Evolutionary conservation across 1,284 basidiomycete genomes (phyloP).

Genomic region (Cryptococcus neoformans): DNA sequence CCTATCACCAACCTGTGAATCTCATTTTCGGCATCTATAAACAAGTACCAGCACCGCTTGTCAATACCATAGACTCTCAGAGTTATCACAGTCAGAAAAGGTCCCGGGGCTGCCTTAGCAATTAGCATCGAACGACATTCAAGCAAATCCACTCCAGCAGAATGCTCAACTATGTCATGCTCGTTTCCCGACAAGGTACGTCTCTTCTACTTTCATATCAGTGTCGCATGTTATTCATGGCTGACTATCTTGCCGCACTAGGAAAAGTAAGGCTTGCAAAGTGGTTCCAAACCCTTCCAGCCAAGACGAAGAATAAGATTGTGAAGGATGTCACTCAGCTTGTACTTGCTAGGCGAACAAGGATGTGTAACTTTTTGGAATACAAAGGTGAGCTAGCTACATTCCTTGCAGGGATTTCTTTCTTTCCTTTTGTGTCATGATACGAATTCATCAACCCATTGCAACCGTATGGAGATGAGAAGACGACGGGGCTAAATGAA

Average conservation of each 20-base stretch:
- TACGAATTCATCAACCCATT: no score
- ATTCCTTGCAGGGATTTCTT: background rate
- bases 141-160: background rate
- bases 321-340: slow-evolving; percentile 99
- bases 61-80: no score
- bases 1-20: no score
- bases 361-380: slow-evolving; percentile 99
- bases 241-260: background rate
- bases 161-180: slow-evolving; percentile 85
- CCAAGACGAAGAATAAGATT: slow-evolving; percentile 95
- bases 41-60: no score
- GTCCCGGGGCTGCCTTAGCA: no score
- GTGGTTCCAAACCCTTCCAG: slow-evolving; percentile 96
- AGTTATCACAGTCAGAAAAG: no score
- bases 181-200: slow-evolving; percentile 88
- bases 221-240: no score
- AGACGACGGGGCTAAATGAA: background rate
- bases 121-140: no score
- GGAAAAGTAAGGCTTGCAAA: slow-evolving; percentile 98
- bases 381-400: slow-evolving; percentile 75
- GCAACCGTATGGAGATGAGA: no score
- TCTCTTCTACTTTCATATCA: slow-evolving; percentile 18
- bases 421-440: no score
- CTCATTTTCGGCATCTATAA: no score
- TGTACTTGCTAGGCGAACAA: slow-evolving; percentile 88